phyloP scores from a whole-genome alignment of 1,284 basidiomycete genomes.

The Ustilago tritici region DNA sequence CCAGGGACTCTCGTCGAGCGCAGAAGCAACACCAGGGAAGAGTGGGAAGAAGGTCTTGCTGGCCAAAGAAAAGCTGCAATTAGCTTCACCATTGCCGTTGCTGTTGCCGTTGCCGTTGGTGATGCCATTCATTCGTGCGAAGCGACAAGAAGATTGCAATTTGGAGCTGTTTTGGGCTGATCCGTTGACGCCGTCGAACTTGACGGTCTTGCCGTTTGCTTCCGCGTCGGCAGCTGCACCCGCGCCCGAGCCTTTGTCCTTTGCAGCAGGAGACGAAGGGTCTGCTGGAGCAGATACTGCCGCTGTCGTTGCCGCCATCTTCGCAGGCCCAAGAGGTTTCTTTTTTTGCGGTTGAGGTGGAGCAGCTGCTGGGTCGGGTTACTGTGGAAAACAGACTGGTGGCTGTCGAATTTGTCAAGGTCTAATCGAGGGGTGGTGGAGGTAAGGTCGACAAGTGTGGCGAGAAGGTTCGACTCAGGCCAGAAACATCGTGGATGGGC shows the following conservation, averaged over 20 bases:
- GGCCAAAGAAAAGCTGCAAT: background rate
- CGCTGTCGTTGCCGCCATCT: conserved; percentile 22
- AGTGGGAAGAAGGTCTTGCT: conserved; percentile 40
- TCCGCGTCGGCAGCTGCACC: conserved; percentile 23
- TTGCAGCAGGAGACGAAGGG: conserved; percentile 28
- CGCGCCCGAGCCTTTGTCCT: conserved; percentile 3
- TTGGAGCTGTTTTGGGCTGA: conserved; percentile 15
- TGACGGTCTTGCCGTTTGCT: conserved; percentile 6
- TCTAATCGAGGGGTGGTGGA: background rate
- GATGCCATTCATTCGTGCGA: conserved; percentile 39
- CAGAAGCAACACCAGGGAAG: conserved; percentile 39
- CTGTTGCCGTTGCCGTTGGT: conserved; percentile 15
- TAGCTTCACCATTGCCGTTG: conserved; percentile 7
- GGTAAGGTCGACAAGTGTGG: background rate
- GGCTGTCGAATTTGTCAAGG: background rate
- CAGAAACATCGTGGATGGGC: background rate
- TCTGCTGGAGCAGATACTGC: background rate
- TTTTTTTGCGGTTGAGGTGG: background rate
- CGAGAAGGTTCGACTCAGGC: background rate
- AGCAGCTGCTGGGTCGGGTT: background rate
- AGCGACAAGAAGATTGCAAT: conserved; percentile 37
- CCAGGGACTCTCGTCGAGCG: conserved; percentile 43
- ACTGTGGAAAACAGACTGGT: background rate
- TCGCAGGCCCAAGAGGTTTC: background rate
- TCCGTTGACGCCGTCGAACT: conserved; percentile 6